Evolutionary conservation across 768 basidiomycete genomes (phyloP), one percentile per base, ranked within the genome.

Genomic region (Agaricus subrufescens): DNA sequence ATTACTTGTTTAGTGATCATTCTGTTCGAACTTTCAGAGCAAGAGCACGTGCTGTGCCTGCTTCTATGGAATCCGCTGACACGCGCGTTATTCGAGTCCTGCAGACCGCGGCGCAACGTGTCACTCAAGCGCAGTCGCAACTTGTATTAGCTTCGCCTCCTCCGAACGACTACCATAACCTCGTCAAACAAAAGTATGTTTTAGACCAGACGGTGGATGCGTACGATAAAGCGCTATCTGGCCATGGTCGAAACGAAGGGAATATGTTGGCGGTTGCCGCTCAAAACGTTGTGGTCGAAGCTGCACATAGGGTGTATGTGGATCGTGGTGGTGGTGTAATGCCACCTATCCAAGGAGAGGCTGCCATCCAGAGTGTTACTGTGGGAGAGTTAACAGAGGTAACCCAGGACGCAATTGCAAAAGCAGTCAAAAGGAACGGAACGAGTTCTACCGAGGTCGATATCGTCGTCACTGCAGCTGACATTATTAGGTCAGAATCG

Each of bases 181-280:
- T 93, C 51, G 86, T 81, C 49, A 89, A 89, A 67, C 90, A 92
- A 73, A 89, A 88, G 63, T 84, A 90, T 61, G 87, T 92, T 55
- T 76, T 93, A 29, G 76, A 78, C 54, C 72, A 76, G 58, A 79
- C 91, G 2, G 87, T 89, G 12, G 78, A 87, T 61, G 91, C 89
- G 12, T 83, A 91, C 61, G 87, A 89, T 67, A 79, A 81, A 57
- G 89, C 85, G 53, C 76, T 85, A 44, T 78, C 79, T 25, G 84
- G 81, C 34, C 77, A 81, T 44, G 79, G 73, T 46, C 75, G 76
- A 50, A 63, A 75, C 39, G 78, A 81, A 58, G 76, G 74, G 70
- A 69, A 85, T 65, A 69, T 81, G 64, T 76, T 91, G 57, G 88
- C 87, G 4, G 84, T 82, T 11, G 90, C 89, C 3, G 90, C 89